Evolutionary conservation across 768 basidiomycete species (phyloP), one percentile per base, ranked within the genome.

Genomic region (Lactifluus pinguis): DNA sequence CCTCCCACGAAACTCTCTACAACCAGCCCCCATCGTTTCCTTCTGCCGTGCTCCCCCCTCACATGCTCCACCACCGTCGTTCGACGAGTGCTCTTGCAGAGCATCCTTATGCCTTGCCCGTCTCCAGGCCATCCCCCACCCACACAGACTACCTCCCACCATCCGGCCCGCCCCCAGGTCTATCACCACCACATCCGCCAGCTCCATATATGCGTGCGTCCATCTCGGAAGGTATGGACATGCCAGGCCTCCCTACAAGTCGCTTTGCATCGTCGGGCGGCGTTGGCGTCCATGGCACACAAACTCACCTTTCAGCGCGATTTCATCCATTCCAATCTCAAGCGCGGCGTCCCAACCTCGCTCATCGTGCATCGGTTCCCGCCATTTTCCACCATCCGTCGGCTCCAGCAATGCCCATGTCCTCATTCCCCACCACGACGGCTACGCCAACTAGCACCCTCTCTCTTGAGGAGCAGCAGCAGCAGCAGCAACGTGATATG

Each of bases 311-410:
- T 8, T 38, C 62, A 8, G 39, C 51, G 42, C 63, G 55, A 3
- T 57, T 53, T 32, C 55, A 53, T 17, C 63, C 63, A 11, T 62
- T 63, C 55, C 61, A 56, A 19, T 21, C 56, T 10, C 36, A 49
- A 6, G 19, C 53, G 4, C 65, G 62, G 4, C 65, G 63, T 36
- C 63, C 65, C 9, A 60, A 57, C 42, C 51, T 65, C 13, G 65
- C 38, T 2, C 65, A 65, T 36, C 65, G 65, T n/a, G 62, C 65
- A 29, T 64, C 62, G 2, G 65, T 64, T 11, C 65, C 65, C 5
- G 54, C 62, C 3, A 38, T 63, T 11, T 63, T 65, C 52, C 62
- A 53, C 32, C 64, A 45, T 15, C 36, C 51, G 17, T 47, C 53
- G n/a, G 48, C 57, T 11, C 41, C 62, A n/a, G 15, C 49, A 14